Base-by-base conservation (phyloP, 1,139 yeast genomes). In the Kurtzmaniella quercitrusa region DNA sequence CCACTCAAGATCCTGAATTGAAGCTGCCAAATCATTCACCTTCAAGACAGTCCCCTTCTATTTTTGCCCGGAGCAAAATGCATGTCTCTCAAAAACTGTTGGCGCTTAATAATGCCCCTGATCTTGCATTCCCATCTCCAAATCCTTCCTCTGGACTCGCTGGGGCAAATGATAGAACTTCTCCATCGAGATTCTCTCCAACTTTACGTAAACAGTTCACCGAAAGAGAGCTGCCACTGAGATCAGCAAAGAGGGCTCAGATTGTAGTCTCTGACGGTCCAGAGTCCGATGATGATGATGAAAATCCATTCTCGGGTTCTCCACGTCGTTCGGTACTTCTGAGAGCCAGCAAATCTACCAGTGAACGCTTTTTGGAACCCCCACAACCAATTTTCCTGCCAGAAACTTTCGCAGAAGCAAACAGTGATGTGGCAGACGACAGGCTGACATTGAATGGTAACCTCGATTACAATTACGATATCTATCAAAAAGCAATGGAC, bases 371-470 rank as follows among this genome's bases (percentile, higher is more conserved):
- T 38, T 59, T 81, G 38, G 82, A 79, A 32, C 81, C 82, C 2
- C 86, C 86, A 7, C 77, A 78, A 48, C 87, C 87, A 16, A 78
- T 82, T 16, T 81, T 81, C 50, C 74, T 84, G 1, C 81, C 82
- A 1, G 74, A 76, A 40, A 78, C 84, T 0, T 80, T 73, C 57
- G 83, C 82, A 2, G 82, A 78, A 43, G 84, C 84, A 1, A 79
- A 78, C 44, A 50, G 56, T 8, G 60, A 56, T 5, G 66, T 73
- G 38, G 79, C 82, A 53, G 71, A 65, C 39, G 55, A 53, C 30
- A 57, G 57, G 38, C 57, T 52, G 30, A 60, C 67, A 5, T 52
- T 57, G 28, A 44, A 43, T 59, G 30, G 30, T 4, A 5, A 26
- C 30, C 9, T 26, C 14, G 51, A 55, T 39, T 69, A 68, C 45